Base-by-base conservation (phyloP, 208 protist species). In the Trypanosoma caninum region DNA sequence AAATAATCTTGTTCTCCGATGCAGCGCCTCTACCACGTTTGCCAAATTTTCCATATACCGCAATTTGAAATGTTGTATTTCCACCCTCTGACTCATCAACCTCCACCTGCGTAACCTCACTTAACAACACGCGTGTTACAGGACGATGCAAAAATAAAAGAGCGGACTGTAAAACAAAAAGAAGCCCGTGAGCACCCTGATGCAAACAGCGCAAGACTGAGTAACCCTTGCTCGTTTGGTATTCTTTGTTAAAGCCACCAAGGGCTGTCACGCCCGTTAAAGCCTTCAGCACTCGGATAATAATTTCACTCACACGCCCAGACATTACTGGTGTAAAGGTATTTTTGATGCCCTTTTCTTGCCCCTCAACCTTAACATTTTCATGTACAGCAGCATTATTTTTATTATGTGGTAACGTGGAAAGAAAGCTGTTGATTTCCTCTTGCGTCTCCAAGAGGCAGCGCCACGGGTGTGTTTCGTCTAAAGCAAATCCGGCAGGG, bases 101-200 rank as follows among this genome's bases (percentile, higher is more conserved):
- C 63, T 84, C 74, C 2, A 93, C 77, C 2, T 59, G 63, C 18
- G 48, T 59, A 1, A 95, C 69, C 41, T 87, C 76, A 4, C 55
- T 60, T 55, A 78, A 89, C 27, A 60, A 41, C 10, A 88, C 72
- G 16, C 74, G 67, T 4, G 82, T 87, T 18, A 83, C 83, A 8
- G 89, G 89, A 45, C 85, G 86, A 66, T 91, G 84, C 38, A 95
- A 65, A 45, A 85, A 95, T 8, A 95, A 78, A 18, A 95, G 68
- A 25, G 80, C 80, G 20, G 78, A 81, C 42, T 78, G 77, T 13
- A 93, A 58, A 20, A 95, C 65, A 50, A 88, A 95, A 18, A 95
- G 65, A 37, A 90, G 61, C 0, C 89, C 89, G 48, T 95, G 84
- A 11, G 74, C 48, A 33, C 77, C 81, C 28, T 81, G 77, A 58